Evolutionary conservation across 2,329 filamentous ascomycete species (phyloP), one percentile per base, ranked within the genome.

Genomic region (Rhinocladiella mackenziei): DNA sequence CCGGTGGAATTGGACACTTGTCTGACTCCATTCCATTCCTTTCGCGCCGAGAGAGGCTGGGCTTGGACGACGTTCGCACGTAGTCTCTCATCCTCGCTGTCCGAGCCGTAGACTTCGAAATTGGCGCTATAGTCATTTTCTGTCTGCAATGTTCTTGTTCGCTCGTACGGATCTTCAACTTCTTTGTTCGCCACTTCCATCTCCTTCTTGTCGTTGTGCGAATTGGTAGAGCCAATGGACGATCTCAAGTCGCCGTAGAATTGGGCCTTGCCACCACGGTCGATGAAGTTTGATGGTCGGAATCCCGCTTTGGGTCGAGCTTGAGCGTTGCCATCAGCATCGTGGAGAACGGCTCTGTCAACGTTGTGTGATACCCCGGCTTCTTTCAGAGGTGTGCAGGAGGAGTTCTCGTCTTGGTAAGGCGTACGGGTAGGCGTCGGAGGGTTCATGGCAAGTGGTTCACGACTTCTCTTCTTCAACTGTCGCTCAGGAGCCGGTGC

Each of bases 391-490:
- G 40, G 41, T 4, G 51, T 52, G 20, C 28, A 26, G 17, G 43
- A 44, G 5, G 36, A 41, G 13, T 54, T 57, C 8, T 61, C 52
- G 1, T 57, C 51, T 5, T 47, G 39, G 25, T 50, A 45, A n/a
- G 58, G 53, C 13, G 56, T 40, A 6, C 64, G 64, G 30, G 61
- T 61, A 2, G 69, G 69, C 5, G 67, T 69, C 14, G 69, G 68
- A 15, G 69, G 69, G 39, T 73, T 72, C 59, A 73, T 65, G 45
- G 61, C 63, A 13, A 73, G 57, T 2, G 70, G 70, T 29, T 71
- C 68, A 56, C 49, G 46, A 29, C 48, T 56, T 46, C 53, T 32
- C 25, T 53, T 53, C 44, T 47, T 55, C 9, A 38, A 35, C 8
- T 54, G 41, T n/a, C 39, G 35, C 11, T 40, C 32, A 3, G 42